Evolutionary conservation across 2,329 filamentous ascomycete genomes (phyloP).

Genomic region (Samsoniella hepiali): DNA sequence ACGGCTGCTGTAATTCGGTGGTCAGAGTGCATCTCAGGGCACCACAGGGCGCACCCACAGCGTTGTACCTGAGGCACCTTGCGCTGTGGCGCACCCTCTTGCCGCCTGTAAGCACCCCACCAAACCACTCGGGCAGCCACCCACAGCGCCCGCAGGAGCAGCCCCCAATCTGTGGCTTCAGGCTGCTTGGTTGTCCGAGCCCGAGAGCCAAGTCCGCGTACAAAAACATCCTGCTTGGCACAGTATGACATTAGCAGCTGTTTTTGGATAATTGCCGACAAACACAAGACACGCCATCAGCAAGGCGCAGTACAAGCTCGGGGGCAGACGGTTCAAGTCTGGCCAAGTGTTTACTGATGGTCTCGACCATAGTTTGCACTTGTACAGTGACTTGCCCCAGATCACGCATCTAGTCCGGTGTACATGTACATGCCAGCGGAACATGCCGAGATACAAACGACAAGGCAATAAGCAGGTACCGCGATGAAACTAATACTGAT

Average conservation of each 20-base stretch:
- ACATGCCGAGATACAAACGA: not conserved
- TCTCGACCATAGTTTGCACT: not conserved
- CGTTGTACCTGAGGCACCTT: too few relatives aligned
- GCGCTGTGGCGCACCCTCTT: not conserved
- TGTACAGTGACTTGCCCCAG: not conserved
- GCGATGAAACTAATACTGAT: not conserved
- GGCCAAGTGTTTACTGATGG: not conserved
- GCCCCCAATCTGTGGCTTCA: too few relatives aligned
- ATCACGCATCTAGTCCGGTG: not conserved
- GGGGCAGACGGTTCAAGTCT: not conserved
- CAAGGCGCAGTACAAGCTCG: not conserved
- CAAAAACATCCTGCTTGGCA: too few relatives aligned
- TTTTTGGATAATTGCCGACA: not conserved
- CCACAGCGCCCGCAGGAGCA: not conserved
- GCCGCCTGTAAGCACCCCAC: not conserved
- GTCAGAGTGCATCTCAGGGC: too few relatives aligned
- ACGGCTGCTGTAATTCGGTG: not conserved
- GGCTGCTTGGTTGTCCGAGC: too few relatives aligned
- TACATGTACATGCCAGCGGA: not conserved
- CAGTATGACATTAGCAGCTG: too few relatives aligned
- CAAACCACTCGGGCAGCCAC: too few relatives aligned
- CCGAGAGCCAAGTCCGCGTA: too few relatives aligned
- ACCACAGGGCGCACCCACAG: too few relatives aligned
- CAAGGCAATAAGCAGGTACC: not conserved
- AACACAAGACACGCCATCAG: not conserved